Evolutionary conservation across 73 alveolate genomes (phyloP).

Genomic region (Paramecium biaurelia): DNA sequence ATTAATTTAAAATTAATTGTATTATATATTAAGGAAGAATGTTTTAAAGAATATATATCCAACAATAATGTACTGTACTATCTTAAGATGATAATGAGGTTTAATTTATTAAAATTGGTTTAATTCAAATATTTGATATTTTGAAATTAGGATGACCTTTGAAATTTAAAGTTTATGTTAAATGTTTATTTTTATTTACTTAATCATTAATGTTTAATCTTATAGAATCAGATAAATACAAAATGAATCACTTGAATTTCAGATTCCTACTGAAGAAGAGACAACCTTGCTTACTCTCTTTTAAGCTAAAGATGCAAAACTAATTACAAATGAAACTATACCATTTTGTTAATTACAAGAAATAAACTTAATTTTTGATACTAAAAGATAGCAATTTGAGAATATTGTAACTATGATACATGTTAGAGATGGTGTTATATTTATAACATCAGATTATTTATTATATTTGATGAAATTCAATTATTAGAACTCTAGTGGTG

Average conservation of each 20-base stretch:
- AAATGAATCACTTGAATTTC: not conserved
- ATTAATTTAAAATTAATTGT: too few relatives aligned
- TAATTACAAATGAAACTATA: not conserved
- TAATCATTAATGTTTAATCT: not conserved
- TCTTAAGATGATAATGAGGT: too few relatives aligned
- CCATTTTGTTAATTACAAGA: not conserved
- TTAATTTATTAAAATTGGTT: not conserved
- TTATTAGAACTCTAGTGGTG: not conserved
- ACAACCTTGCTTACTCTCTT: not conserved
- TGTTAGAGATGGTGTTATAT: conserved; percentile 36
- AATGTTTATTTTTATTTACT: not conserved
- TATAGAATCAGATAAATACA: not conserved
- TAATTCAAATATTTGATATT: not conserved
- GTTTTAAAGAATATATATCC: too few relatives aligned
- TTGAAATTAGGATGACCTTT: not conserved
- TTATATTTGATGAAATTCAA: conserved; percentile 17
- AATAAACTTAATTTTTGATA: not conserved
- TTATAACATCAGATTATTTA: not conserved
- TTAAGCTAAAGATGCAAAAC: not conserved
- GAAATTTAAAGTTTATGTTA: not conserved
- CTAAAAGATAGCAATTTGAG: not conserved
- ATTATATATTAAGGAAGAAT: too few relatives aligned
- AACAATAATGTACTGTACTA: too few relatives aligned
- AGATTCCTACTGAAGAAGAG: not conserved
- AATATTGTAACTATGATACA: not conserved